Conservation (phyloP, 768 basidiomycete genomes). For the Tylopilus cervinicoccineus region DNA sequence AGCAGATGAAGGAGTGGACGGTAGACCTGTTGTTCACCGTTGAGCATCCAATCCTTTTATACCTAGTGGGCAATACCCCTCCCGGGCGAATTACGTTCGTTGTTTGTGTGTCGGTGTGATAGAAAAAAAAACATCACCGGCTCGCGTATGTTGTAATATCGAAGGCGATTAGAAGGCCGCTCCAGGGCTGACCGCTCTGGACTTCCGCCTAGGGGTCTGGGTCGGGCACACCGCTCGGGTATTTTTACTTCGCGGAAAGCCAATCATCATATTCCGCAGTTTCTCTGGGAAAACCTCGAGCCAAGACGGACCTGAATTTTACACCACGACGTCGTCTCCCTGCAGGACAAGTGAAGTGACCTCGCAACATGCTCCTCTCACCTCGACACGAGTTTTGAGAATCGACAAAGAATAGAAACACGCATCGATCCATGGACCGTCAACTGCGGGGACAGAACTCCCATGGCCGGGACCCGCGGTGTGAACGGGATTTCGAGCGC, state of each 20-base stretch:
- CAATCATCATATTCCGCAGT: neutral
- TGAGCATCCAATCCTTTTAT: conserved; percentile 2
- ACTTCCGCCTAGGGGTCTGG: neutral
- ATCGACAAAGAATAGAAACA: too few relatives aligned
- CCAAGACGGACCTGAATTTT: neutral
- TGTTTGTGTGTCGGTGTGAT: too few relatives aligned
- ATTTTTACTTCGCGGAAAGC: neutral
- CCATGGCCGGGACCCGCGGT: too few relatives aligned
- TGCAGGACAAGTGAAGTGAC: too few relatives aligned
- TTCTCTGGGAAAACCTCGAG: neutral
- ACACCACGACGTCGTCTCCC: neutral
- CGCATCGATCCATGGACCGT: too few relatives aligned
- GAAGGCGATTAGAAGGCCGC: neutral
- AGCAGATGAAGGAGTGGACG: neutral
- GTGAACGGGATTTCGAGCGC: too few relatives aligned
- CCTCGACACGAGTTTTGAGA: too few relatives aligned
- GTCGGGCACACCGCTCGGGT: neutral
- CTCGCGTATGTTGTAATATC: conserved; percentile 1
- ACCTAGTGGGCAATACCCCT: conserved; percentile 3
- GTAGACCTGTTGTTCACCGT: neutral
- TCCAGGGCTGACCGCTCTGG: neutral
- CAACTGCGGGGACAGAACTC: too few relatives aligned
- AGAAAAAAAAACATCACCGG: neutral
- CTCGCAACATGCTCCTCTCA: too few relatives aligned
- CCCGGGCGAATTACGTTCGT: conserved; percentile 2